phyloP scores from a whole-genome alignment of 1,284 basidiomycete species.

The Volvariella surrecta region DNA sequence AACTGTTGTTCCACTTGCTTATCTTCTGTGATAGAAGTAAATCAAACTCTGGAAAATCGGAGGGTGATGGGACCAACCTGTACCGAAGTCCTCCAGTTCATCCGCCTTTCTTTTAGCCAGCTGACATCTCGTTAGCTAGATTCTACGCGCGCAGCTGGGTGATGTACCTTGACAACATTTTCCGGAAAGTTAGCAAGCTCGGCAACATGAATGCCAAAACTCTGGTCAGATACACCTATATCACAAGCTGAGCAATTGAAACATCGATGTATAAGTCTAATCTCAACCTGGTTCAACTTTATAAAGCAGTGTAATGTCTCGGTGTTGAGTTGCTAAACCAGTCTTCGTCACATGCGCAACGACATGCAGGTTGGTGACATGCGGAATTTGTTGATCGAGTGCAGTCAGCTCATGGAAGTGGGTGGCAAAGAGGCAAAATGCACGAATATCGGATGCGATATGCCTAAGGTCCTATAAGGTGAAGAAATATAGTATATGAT shows the following conservation, averaged over 20 bases:
- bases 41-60: constrained; percentile 2
- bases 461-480: constrained; percentile 42
- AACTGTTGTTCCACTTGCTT: constrained; percentile 38
- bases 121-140: constrained; percentile 30
- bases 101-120: constrained; percentile 92
- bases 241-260: constrained; percentile 1
- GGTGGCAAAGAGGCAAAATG: constrained; percentile 95
- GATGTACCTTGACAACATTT: constrained; percentile 76
- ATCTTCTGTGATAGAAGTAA: constrained; percentile 15
- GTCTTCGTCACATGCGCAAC: constrained; percentile 80
- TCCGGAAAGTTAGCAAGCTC: constrained; percentile 95
- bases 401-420: constrained; percentile 98
- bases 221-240: constrained; percentile 84
- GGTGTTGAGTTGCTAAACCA: constrained; percentile 55
- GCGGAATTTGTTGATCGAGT: constrained; percentile 76
- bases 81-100: constrained; percentile 90
- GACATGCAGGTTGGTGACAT: constrained; percentile 94
- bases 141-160: not conserved
- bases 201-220: constrained; percentile 98
- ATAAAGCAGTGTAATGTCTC: constrained; percentile 90
- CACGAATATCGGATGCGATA: constrained; percentile 86
- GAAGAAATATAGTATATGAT: not conserved
- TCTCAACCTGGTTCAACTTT: constrained; percentile 85
- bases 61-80: constrained; percentile 25
- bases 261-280: not conserved